Base-by-base conservation (phyloP, 257 asterid genomes). In the Apocynum venetum region DNA sequence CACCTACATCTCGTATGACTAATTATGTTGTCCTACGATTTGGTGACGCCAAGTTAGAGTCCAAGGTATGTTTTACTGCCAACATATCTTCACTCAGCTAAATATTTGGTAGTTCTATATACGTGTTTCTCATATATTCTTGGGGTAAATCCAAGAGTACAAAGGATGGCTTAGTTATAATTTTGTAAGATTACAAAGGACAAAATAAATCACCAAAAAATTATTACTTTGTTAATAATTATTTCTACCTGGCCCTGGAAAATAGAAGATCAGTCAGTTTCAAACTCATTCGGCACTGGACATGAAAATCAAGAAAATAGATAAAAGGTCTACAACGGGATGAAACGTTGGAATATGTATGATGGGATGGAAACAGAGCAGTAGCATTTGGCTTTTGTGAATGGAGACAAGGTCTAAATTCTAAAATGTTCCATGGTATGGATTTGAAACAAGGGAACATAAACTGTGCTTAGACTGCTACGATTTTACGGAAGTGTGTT, bases 1-100 rank as follows among this genome's bases (percentile, higher is more conserved):
- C 98, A 4, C 95, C 98, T 0, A 84, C 98, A 0, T 93, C 98
- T 15, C 89, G 98, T 36, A 95, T 93, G 98, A 91, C 98, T 5
- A 95, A 95, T 80, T 95, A 95, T 71, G 97, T 93, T 77, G 98
- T 95, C 78, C 82, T 95, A 77, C 80, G 94, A 59, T 95, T 90
- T 84, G 97, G 96, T 66, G 89, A 83, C 77, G 52, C 86, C 75
- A 87, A 81, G 65, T 82, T 91, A n/a, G 91, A 84, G 40, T 85
- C 90, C 36, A 85, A 71, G 82, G 98, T 93, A 70, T 85, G 93
- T 82, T 55, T 41, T 38, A 67, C 56, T 14, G 10, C 57, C 49
- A 4, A 2, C 46, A 46, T 25, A 46, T 41, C 12, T 43, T 49
- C 43, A 71, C 47, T 41, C 3, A 70, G 2, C 35, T 73, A 43